Base-by-base conservation (phyloP, 2,329 filamentous ascomycete genomes). In the Alternaria burnsii region DNA sequence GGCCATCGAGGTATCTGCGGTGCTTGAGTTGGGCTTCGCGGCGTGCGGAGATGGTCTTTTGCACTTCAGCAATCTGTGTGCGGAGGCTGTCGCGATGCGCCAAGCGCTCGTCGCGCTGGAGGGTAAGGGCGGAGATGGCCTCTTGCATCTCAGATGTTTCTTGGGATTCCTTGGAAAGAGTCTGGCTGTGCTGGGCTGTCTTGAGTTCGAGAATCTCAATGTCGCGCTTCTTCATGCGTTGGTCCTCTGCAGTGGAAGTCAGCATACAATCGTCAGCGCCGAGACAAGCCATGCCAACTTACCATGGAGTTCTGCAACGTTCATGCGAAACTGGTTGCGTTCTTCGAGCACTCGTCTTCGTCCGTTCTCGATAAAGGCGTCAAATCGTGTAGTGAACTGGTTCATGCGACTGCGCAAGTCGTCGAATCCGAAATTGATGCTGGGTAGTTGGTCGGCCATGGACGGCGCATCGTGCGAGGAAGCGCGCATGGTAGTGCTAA, bases 341-440 rank as follows among this genome's bases (percentile, higher is more conserved):
- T 98, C 94, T 73, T 97, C 93, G 8, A 98, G 79, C 0, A 98
- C 92, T 54, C 92, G 88, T 79, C 96, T 96, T 51, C 94, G 87
- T 0, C 94, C 93, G 66, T 92, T 89, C 74, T 97, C 94, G 65
- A 99, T 97, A 71, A 97, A 98, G 0, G 89, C 89, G 76, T 99
- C 95, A 71, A 99, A 99, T 70, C 88, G 91, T 9, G 88, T 86
- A 0, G 91, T 97, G 78, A 99, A 99, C 65, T 91, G 92, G 55
- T 90, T 87, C 95, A 99, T 98, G 80, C 93, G 91, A 73, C 94
- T 93, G 80, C 94, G 94, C 75, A 99, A 82, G 70, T 97, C 93
- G 71, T 98, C 94, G 79, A 98, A 98, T 59, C 93, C 93, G 78
- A 99, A 98, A 80, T 97, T 93, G 79, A 97, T 91, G 76, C 86